Conservation (phyloP, 2,329 filamentous ascomycete genomes). For the Aureobasidium sp. region DNA sequence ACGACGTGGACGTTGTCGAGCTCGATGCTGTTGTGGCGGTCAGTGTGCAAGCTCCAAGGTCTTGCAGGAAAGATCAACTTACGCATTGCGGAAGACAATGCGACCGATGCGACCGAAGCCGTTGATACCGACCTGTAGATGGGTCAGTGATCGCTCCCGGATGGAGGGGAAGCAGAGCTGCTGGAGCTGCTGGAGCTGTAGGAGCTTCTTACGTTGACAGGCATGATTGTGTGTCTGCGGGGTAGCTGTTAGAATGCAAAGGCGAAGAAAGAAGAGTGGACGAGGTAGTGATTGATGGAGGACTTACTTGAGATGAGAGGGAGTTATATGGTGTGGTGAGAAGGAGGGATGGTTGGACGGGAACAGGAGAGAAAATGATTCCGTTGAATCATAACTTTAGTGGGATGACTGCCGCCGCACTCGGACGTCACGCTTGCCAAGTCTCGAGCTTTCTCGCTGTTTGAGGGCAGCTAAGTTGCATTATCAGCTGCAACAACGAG, state of each 20-base stretch:
- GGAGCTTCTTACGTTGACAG: conserved; percentile 36
- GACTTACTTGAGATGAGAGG: background rate
- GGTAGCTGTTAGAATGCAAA: conserved; percentile 18
- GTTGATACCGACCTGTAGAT: conserved; percentile 89
- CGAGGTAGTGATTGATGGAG: background rate
- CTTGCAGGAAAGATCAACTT: conserved; percentile 32
- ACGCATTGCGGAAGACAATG: conserved; percentile 98
- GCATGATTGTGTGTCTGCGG: conserved; percentile 31
- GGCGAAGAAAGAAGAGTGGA: background rate
- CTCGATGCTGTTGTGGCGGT: conserved; percentile 54
- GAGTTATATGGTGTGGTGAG: no score
- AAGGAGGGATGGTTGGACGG: no score
- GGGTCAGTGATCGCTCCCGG: conserved; percentile 17
- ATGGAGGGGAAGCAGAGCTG: conserved; percentile 17
- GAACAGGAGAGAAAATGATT: no score
- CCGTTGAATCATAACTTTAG: no score
- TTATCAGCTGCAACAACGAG: no score
- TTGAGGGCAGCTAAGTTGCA: no score
- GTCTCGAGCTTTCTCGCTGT: no score
- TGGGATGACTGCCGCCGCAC: no score
- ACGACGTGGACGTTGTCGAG: conserved; percentile 85
- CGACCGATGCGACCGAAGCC: conserved; percentile 99
- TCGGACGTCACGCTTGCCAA: no score
- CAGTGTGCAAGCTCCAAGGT: conserved; percentile 19
- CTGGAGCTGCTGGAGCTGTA: conserved; percentile 14